Evolutionary conservation across 2,329 filamentous ascomycete species (phyloP), one percentile per base, ranked within the genome.

Genomic region (Penicillium palitans): DNA sequence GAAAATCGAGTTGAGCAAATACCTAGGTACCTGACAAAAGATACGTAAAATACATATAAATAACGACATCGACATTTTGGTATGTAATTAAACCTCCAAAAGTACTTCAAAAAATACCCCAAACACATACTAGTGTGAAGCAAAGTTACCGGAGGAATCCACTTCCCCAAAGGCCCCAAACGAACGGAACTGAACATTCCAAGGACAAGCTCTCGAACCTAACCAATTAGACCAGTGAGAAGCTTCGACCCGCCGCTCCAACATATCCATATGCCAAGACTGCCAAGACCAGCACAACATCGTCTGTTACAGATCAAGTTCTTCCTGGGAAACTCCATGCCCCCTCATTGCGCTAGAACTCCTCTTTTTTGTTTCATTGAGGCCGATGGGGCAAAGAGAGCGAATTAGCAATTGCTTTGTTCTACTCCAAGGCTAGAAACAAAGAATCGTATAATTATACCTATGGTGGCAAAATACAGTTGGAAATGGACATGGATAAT

Each of bases 201-300:
- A 4, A 21, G 21, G n/a, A 51, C 3, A 25, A 44, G n/a, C 21
- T 17, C 47, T 46, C 55, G 21, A 65, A 64, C 61, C 19, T 65
- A 12, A 9, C 63, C 63, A 62, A 64, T 64, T 10, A 54, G 5
- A 15, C 12, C 12, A 12, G n/a, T 4, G 2, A 15, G 12, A 6
- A 31, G 13, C 5, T 19, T 29, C 13, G 17, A 45, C 24, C 50
- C 27, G 4, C 15, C 15, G 25, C 13, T 29, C 19, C 37, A 29
- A n/a, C 45, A 40, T 29, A 59, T 48, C 45, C 33, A 57, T 31
- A 40, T 55, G 46, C 57, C 55, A 52, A 55, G 50, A 21, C 21
- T 31, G 52, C 60, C 57, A 60, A 53, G 51, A 47, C 33, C 9
- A 50, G 17, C 33, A 24, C 21, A 56, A 37, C 19, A 25, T 51